Base-by-base conservation (phyloP, 2,329 filamentous ascomycete species). In the Aspergillus transmontanensis region DNA sequence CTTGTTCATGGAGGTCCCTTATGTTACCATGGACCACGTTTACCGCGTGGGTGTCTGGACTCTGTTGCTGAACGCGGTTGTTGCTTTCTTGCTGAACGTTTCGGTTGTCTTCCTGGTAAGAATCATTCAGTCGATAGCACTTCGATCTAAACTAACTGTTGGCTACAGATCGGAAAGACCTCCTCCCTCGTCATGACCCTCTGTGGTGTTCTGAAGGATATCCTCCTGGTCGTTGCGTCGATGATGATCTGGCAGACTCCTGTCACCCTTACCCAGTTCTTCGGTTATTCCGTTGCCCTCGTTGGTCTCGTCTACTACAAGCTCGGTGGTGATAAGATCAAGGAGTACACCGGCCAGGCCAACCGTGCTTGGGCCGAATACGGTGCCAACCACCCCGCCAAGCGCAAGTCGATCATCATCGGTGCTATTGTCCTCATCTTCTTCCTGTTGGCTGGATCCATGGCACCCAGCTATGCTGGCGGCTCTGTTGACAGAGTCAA, bases 191-290 rank as follows among this genome's bases (percentile, higher is more conserved):
- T 94, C 71, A 90, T 96, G 81, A 93, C 92, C 39, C 87, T 96
- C 28, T 93, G 89, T 63, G 92, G 93, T 76, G 92, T 96, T 68
- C 86, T 95, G 73, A 96, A 96, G 81, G 92, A 93, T 78, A 94
- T 96, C 65, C 87, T 96, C 63, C 88, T 96, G 60, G 91, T 96
- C 67, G 82, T 86, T 64, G 85, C 88, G 63, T 93, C 90, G 59
- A 90, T 95, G 79, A 77, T 92, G 73, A 89, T 94, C 75, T 95
- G 92, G 89, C 83, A 85, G 69, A 92, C 91, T 61, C 85, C 87
- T 36, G 89, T 95, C 73, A 85, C 88, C 23, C 75, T 80, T 28
- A 83, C 93, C 61, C 92, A 96, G 79, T 87, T 88, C 71, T 83
- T 94, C 75, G 92, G 92, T 69, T 96, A 96, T 83, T 82, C 83